Percentiles rank a stretch among this genome's conserved stretches.
Evolutionary conservation across 2,329 filamentous ascomycete species (phyloP).

Genomic region (Colletotrichum brevisporum): DNA sequence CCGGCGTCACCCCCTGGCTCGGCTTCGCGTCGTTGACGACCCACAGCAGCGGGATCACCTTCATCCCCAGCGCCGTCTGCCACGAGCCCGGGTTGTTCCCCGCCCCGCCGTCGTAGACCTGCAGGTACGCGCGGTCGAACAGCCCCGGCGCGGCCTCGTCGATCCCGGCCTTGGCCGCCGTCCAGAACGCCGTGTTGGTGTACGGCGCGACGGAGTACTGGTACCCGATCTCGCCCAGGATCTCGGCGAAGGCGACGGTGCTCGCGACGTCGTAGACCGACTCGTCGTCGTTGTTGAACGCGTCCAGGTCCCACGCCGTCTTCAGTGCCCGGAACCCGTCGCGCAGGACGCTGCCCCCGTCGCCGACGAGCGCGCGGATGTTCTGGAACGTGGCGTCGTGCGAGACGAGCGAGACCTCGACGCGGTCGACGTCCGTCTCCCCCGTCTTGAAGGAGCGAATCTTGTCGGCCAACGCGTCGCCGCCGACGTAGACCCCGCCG

Average conservation of each 20-base stretch:
- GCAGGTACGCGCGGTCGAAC: constrained; percentile 58
- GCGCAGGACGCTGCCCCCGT: constrained; percentile 52
- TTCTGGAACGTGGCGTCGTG: constrained; percentile 47
- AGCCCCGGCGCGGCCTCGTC: constrained; percentile 48
- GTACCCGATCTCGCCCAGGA: constrained; percentile 58
- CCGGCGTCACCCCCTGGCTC: constrained; percentile 52
- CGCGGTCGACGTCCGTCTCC: constrained; percentile 51
- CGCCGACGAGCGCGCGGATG: constrained; percentile 54
- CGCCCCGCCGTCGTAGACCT: constrained; percentile 61
- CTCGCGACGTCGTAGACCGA: constrained; percentile 57
- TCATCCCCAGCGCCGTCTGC: constrained; percentile 54
- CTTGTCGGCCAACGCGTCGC: constrained; percentile 62
- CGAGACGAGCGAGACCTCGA: constrained; percentile 61
- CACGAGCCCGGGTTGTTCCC: constrained; percentile 56
- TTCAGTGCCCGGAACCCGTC: constrained; percentile 57
- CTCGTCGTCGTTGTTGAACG: constrained; percentile 63
- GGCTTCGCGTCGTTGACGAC: constrained; percentile 63
- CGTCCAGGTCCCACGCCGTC: constrained; percentile 58
- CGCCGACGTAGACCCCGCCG: constrained; percentile 61
- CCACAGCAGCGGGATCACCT: constrained; percentile 60
- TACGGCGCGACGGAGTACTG: constrained; percentile 60
- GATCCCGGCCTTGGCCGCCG: constrained; percentile 47
- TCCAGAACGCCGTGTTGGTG: constrained; percentile 57
- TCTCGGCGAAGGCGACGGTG: constrained; percentile 58
- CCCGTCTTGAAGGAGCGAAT: constrained; percentile 53